These are phyloP conservation scores for Plasmodium billcollinsi DNA, from an alignment of 169 alveolate species.

Conservation along the genomic window DNA sequence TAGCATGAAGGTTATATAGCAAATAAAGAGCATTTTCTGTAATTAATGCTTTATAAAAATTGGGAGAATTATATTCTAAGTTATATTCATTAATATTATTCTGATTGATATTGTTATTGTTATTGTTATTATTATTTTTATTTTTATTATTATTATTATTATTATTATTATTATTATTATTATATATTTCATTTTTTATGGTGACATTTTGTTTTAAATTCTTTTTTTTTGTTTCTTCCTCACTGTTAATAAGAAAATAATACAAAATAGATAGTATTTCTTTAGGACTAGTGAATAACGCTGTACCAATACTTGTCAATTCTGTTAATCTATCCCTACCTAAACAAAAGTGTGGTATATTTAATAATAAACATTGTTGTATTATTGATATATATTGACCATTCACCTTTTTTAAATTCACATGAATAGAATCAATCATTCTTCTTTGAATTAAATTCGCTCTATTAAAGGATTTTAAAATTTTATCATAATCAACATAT, in stretches of 20 bases:
- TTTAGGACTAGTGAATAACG: conserved; percentile 67
- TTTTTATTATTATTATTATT: neutral
- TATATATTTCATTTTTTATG: neutral
- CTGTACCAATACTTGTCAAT: conserved; percentile 70
- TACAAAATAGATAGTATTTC: conserved; percentile 61
- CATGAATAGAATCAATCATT: conserved; percentile 51
- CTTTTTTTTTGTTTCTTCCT: neutral
- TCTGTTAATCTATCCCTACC: conserved; percentile 77
- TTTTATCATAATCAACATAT: conserved; percentile 75
- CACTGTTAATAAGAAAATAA: conserved; percentile 68
- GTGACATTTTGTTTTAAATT: neutral
- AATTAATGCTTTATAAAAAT: conserved; percentile 70
- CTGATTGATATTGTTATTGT: neutral
- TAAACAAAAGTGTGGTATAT: conserved; percentile 75
- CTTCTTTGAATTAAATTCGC: conserved; percentile 65
- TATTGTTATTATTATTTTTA: neutral
- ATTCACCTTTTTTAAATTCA: conserved; percentile 65
- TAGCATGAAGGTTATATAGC: conserved; percentile 64
- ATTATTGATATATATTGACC: conserved; percentile 74
- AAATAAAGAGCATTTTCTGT: conserved; percentile 72
- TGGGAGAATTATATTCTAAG: conserved; percentile 31
- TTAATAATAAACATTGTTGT: conserved; percentile 74
- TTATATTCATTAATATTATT: conserved; percentile 18
- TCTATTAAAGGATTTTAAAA: conserved; percentile 73
- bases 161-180: neutral